Base-by-base conservation (phyloP, 2,329 filamentous ascomycete genomes). In the Lecanoromycetidae sp. region DNA sequence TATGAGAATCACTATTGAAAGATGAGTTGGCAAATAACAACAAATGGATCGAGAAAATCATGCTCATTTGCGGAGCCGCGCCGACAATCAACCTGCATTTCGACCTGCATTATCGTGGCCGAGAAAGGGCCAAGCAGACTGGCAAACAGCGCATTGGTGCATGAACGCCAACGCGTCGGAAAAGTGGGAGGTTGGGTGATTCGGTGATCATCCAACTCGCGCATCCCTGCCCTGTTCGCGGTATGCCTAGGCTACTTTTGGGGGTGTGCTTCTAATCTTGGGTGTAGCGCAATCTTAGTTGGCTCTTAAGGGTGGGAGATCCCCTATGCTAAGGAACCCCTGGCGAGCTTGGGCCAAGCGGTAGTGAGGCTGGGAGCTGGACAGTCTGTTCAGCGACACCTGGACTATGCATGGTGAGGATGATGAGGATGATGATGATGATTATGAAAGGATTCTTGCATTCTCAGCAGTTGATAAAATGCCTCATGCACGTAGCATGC, bases 211-310 rank as follows among this genome's bases (percentile, higher is more conserved):
- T 20, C n/a, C 8, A 30, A 8, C 22, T 29, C 44, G 44, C 44
- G 10, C 36, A 47, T 41, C 44, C 27, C 29, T 47, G 37, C 30
- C 36, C n/a, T n/a, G n/a, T n/a, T n/a, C n/a, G n/a, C n/a, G n/a
- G n/a, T n/a, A n/a, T n/a, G n/a, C n/a, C n/a, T n/a, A n/a, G n/a
- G n/a, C n/a, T n/a, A n/a, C n/a, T n/a, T n/a, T n/a, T n/a, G n/a
- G n/a, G n/a, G n/a, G n/a, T n/a, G n/a, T n/a, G n/a, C n/a, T n/a
- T n/a, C n/a, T n/a, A n/a, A n/a, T n/a, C n/a, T n/a, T n/a, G 37
- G 37, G n/a, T 19, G 17, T 25, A 17, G 23, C 15, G 44, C 29
- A 41, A 47, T 40, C 15, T 47, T 36, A 47, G 12, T 12, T 23
- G 10, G 12, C 25, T 35, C 13, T 4, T n/a, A n/a, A n/a, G n/a